phyloP scores from a whole-genome alignment of 1,139 yeast genomes.

The Meyerozyma carpophila region DNA sequence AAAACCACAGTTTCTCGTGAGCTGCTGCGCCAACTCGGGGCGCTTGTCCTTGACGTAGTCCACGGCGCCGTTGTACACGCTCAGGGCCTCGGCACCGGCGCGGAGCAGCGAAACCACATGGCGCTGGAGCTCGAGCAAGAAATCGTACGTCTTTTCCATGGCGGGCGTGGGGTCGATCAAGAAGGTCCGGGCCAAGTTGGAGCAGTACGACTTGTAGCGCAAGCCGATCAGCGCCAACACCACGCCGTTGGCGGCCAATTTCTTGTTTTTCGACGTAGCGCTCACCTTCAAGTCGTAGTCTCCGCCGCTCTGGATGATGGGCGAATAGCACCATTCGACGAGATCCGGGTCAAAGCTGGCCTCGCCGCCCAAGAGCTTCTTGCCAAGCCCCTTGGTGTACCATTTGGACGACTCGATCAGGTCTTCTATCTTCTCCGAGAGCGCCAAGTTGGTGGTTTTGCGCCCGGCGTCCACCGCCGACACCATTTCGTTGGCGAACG shows the following conservation, averaged over 20 bases:
- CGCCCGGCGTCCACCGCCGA: conserved; percentile 81
- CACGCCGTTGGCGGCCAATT: conserved; percentile 71
- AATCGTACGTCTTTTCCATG: conserved; percentile 75
- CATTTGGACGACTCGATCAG: conserved; percentile 76
- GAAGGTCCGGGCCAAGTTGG: conserved; percentile 83
- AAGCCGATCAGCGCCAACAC: conserved; percentile 82
- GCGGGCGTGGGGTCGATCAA: conserved; percentile 83
- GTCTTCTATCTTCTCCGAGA: conserved; percentile 74
- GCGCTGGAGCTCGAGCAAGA: conserved; percentile 62
- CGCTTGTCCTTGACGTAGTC: conserved; percentile 51
- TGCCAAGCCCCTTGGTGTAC: conserved; percentile 60
- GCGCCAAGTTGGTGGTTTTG: conserved; percentile 64
- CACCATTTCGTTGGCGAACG: conserved; percentile 85
- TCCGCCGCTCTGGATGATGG: conserved; percentile 87
- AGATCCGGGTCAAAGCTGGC: conserved; percentile 66
- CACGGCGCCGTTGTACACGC: conserved; percentile 60
- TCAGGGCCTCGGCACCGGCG: conserved; percentile 62
- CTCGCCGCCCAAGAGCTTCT: conserved; percentile 39
- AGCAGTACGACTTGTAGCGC: conserved; percentile 84
- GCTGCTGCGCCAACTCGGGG: conserved; percentile 60
- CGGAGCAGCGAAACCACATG: conserved; percentile 56
- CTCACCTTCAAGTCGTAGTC: conserved; percentile 81
- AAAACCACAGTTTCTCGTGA: conserved; percentile 85
- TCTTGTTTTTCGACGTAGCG: conserved; percentile 67
- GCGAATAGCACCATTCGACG: conserved; percentile 92